Evolutionary conservation across 345 rosid species (phyloP), one percentile per base, ranked within the genome.

Genomic region (Kernera saxatilis): DNA sequence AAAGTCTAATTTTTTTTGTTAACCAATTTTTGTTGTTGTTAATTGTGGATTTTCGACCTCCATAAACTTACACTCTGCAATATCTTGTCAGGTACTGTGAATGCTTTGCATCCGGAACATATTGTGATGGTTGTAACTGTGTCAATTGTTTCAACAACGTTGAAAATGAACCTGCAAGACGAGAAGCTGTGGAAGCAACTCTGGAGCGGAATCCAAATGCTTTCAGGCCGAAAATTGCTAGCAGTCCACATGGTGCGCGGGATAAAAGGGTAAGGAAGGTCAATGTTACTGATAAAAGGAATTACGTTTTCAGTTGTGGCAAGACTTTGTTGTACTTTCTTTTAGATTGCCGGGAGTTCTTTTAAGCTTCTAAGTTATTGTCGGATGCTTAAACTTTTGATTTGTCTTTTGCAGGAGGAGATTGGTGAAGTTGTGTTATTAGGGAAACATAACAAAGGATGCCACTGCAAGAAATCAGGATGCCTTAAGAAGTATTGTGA

Each of bases 401-500:
- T 61, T 27, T 69, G 29, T 45, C 27, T 60, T 60, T 68, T 79
- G 78, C 72, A 91, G 98, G 95, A 94, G 77, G 99, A 91, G 59
- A 77, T 78, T 12, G 92, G 96, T 71, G 92, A 93, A 71, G 82
- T 84, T 63, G 70, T 86, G 41, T 53, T 87, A 6, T 71, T 88
- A 77, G 98, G 78, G 64, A 92, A 92, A 82, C 99, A 95, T 82
- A 95, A 92, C 84, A 95, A 95, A 79, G 99, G 99, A 76, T 94
- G 99, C 71, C 97, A 94, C 74, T 94, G 99, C 79, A 94, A 94
- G 85, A 94, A 91, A 80, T 94, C 99, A 0, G 96, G 98, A 19
- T 94, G 99, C 78, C 98, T 94, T 46, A 94, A 91, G 73, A 94
- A 94, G 89, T 94, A 94, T 77, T 94, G 99, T 57, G 99, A 94